A percentile compares a stretch with the other conserved stretches of the same genome.
Conservation (phyloP, 352 stramenopile species). For the Pythium insidiosum region DNA sequence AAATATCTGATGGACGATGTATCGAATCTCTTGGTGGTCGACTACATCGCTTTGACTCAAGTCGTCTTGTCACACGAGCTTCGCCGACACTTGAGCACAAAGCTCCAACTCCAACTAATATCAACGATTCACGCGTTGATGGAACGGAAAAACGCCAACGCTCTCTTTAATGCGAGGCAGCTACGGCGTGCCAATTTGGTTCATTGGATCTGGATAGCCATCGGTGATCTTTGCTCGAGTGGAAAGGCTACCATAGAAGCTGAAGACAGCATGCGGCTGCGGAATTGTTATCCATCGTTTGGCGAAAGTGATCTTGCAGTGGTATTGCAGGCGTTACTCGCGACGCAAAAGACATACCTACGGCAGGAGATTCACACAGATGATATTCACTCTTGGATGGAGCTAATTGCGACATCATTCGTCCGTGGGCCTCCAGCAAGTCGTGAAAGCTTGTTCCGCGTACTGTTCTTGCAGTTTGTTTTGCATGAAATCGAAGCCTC, state of each 20-base stretch:
- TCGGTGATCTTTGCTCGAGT: conserved; percentile 47
- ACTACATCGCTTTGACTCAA: conserved; percentile 37
- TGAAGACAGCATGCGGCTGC: conserved; percentile 21
- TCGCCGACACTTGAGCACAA: conserved; percentile 23
- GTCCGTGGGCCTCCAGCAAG: no score
- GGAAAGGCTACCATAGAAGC: conserved; percentile 24
- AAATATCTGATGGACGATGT: no score
- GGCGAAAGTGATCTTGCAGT: no score
- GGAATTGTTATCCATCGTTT: conserved; percentile 50
- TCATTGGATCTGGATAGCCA: conserved; percentile 45
- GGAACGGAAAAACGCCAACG: conserved; percentile 46
- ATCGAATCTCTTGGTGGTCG: conserved; percentile 24
- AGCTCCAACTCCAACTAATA: conserved; percentile 48
- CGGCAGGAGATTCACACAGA: no score
- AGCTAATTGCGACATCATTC: no score
- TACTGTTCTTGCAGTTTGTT: conserved; percentile 14
- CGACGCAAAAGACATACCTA: no score
- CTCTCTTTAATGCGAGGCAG: conserved; percentile 71
- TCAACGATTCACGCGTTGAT: conserved; percentile 35
- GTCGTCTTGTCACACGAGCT: conserved; percentile 45
- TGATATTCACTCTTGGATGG: no score
- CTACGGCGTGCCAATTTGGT: conserved; percentile 42
- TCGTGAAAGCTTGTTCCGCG: conserved; percentile 8
- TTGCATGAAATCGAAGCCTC: conserved; percentile 12
- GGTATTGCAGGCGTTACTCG: no score